Evolutionary conservation across 2,329 filamentous ascomycete species (phyloP).

Genomic region (Ramularia endophylla): DNA sequence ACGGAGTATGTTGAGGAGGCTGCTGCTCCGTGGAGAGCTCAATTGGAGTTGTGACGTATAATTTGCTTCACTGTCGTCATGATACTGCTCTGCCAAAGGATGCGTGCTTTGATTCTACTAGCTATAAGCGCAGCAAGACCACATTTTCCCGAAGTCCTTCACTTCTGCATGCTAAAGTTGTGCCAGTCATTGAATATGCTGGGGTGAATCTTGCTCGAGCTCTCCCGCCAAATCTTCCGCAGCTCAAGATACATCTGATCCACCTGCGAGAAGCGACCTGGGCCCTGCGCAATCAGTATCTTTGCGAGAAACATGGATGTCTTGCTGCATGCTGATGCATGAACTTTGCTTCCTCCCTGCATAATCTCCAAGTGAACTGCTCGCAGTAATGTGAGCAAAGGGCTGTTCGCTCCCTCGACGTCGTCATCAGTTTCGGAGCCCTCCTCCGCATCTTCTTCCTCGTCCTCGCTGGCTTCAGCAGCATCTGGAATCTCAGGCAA

Average conservation of each 20-base stretch:
- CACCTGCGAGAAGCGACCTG: conserved; percentile 32
- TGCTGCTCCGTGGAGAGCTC: no score
- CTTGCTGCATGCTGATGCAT: conserved; percentile 68
- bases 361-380: conserved; percentile 64
- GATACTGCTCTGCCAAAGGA: no score
- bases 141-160: no score
- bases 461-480: background rate
- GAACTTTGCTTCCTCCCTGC: conserved; percentile 59
- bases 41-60: no score
- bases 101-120: no score
- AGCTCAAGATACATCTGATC: conserved; percentile 39
- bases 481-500: conserved; percentile 34
- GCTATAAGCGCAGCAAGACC: no score
- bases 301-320: conserved; percentile 63
- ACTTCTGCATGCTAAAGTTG: conserved; percentile 36
- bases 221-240: conserved; percentile 40
- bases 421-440: conserved; percentile 4
- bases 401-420: conserved; percentile 23
- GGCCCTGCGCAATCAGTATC: conserved; percentile 49
- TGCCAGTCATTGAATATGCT: conserved; percentile 44
- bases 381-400: conserved; percentile 54
- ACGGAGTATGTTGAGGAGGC: no score
- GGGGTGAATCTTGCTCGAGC: conserved; percentile 37
- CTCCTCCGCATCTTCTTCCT: background rate
- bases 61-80: no score